phyloP scores from a whole-genome alignment of 1,139 yeast genomes.

The Blastobotrys capitulatus region DNA sequence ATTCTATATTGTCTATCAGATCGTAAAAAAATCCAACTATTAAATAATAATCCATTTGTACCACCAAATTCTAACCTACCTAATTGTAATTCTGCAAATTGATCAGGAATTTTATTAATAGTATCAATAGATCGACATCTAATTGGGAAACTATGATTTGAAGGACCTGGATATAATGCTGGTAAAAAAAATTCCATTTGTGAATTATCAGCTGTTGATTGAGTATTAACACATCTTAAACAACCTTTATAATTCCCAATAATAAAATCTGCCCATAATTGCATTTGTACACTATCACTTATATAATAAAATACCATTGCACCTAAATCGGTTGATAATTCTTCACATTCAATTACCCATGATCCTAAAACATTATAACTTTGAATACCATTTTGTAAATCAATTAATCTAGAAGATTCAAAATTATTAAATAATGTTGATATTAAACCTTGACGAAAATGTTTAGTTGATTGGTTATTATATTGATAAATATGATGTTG shows the following conservation, averaged over 20 bases:
- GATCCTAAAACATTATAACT: not conserved
- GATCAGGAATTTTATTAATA: not conserved
- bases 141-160: not conserved
- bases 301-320: not conserved
- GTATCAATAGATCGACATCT: not conserved
- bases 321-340: not conserved
- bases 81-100: not conserved
- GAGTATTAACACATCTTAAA: not conserved
- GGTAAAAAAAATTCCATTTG: not conserved
- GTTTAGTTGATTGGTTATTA: not conserved
- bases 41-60: not conserved
- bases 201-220: not conserved
- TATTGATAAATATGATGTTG: not conserved
- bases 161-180: not conserved
- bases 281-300: not conserved
- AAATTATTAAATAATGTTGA: not conserved
- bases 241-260: not conserved
- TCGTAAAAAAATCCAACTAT: not conserved
- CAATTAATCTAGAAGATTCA: not conserved
- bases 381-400: not conserved
- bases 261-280: constrained; percentile 6
- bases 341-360: not conserved
- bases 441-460: not conserved
- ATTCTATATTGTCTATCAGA: not conserved
- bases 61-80: constrained; percentile 2